phyloP scores from a whole-genome alignment of 2,329 filamentous ascomycete species.

The Metarhizium robertsii region DNA sequence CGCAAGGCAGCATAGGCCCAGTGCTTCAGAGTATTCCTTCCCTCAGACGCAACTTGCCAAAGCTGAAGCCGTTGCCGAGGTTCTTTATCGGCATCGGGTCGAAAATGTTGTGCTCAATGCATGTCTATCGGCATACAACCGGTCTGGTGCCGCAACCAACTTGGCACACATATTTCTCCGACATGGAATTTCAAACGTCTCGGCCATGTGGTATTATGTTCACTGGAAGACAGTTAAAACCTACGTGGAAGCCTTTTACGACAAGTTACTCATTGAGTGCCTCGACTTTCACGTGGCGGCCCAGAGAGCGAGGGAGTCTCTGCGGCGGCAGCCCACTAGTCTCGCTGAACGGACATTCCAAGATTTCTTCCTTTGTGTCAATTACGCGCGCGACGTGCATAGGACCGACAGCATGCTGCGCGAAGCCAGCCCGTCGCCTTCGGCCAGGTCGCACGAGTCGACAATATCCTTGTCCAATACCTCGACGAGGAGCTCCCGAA shows the following conservation, averaged over 20 bases:
- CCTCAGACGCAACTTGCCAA: slow-evolving; percentile 15
- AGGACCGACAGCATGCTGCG: slow-evolving; percentile 8
- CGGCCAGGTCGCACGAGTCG: slow-evolving; percentile 13
- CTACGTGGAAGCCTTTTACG: slow-evolving; percentile 18
- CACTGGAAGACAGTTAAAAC: slow-evolving; percentile 18
- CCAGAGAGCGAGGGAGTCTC: slow-evolving; percentile 16
- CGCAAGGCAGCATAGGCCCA: slow-evolving; percentile 11
- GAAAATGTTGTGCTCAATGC: slow-evolving; percentile 21
- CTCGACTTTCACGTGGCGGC: slow-evolving; percentile 19
- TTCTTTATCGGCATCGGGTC: slow-evolving; percentile 14
- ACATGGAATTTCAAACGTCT: slow-evolving; percentile 17
- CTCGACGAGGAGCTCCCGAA: slow-evolving; percentile 12
- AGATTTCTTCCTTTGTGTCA: slow-evolving; percentile 22
- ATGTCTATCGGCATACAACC: slow-evolving; percentile 20
- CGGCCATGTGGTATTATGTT: slow-evolving; percentile 21
- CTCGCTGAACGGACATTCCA: slow-evolving; percentile 12
- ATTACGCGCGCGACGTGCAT: slow-evolving; percentile 15
- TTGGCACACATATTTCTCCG: slow-evolving; percentile 19
- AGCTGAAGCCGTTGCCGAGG: slow-evolving; percentile 13
- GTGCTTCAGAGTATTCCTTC: slow-evolving; percentile 9
- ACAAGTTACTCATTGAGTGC: slow-evolving; percentile 15
- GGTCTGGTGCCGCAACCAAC: slow-evolving; percentile 13
- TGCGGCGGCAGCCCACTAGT: slow-evolving; percentile 14
- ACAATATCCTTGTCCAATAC: slow-evolving; percentile 13
- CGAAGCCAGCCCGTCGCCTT: slow-evolving; percentile 14